Conservation (phyloP, 139 green algal species). For the Chlorella ohadii region DNA sequence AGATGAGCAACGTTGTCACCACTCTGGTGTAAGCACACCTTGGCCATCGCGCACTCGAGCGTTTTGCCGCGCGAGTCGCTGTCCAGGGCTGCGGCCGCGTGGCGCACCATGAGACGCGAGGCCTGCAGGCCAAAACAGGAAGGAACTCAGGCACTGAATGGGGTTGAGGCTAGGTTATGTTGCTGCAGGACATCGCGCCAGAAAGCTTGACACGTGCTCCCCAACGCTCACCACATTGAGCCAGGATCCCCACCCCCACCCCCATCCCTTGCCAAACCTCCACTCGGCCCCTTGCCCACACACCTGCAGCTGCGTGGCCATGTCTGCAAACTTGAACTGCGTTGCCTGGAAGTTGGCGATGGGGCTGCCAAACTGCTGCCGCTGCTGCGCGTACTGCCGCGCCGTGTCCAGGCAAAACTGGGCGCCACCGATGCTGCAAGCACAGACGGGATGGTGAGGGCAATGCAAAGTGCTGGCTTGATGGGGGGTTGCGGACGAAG, state of each 20-base stretch:
- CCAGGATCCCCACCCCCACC: too few species aligned
- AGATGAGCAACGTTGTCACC: too few species aligned
- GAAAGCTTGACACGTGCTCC: too few species aligned
- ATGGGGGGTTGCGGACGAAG: neutral
- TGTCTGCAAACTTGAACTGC: slow-evolving; percentile 86
- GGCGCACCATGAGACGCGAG: slow-evolving; percentile 69
- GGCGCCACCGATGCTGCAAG: slow-evolving; percentile 77
- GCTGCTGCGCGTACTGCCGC: slow-evolving; percentile 50
- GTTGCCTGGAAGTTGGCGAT: slow-evolving; percentile 72
- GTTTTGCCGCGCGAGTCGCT: slow-evolving; percentile 45
- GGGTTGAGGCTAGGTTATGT: too few species aligned
- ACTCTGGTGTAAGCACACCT: too few species aligned
- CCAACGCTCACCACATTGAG: too few species aligned
- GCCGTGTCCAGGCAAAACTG: slow-evolving; percentile 74
- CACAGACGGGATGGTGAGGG: neutral
- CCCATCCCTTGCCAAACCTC: neutral
- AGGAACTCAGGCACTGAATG: too few species aligned
- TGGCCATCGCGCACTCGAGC: slow-evolving; percentile 82
- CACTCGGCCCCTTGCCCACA: neutral
- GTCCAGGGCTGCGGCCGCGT: slow-evolving; percentile 73
- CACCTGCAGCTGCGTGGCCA: slow-evolving; percentile 75
- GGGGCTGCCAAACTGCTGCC: slow-evolving; percentile 74
- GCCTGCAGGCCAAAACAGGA: slow-evolving; percentile 21
- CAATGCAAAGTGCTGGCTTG: too few species aligned
- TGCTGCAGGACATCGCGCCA: too few species aligned